These are phyloP conservation scores for thale cress (Arabidopsis thaliana) DNA, from an alignment of 345 rosid genomes.

Conservation along the genomic window DNA sequence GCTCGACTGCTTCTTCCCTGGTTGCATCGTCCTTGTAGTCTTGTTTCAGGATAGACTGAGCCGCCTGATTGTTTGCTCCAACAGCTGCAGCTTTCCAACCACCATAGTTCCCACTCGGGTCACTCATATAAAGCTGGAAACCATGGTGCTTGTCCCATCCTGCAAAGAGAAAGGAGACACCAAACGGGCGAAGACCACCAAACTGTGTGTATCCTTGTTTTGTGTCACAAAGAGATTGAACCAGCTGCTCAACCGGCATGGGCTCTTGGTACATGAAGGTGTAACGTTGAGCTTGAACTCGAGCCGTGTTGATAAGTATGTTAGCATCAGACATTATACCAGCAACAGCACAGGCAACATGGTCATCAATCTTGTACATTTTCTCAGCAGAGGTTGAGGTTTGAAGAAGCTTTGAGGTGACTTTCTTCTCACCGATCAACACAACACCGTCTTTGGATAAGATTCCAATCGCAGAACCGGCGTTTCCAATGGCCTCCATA, in stretches of 20 bases:
- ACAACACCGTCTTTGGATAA: constrained; percentile 90
- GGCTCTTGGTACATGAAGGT: constrained; percentile 92
- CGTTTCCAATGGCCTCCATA: constrained; percentile 98
- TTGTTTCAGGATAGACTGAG: constrained; percentile 97
- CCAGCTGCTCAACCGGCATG: constrained; percentile 96
- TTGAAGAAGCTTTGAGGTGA: constrained; percentile 92
- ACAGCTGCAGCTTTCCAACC: constrained; percentile 98
- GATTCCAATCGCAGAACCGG: constrained; percentile 92
- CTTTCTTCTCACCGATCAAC: constrained; percentile 95
- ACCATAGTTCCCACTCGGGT: constrained; percentile 93
- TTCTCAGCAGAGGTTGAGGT: constrained; percentile 89
- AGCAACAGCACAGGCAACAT: constrained; percentile 95
- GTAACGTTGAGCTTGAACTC: constrained; percentile 95
- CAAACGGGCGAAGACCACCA: constrained; percentile 97
- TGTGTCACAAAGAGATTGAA: constrained; percentile 93
- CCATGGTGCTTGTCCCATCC: constrained; percentile 96
- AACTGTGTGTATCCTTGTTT: constrained; percentile 97
- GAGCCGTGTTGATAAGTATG: constrained; percentile 89
- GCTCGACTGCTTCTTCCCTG: constrained; percentile 90
- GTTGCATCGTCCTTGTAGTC: constrained; percentile 90
- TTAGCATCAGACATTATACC: constrained; percentile 99
- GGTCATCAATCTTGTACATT: constrained; percentile 99
- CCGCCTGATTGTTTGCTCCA: constrained; percentile 96
- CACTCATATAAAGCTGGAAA: constrained; percentile 94
- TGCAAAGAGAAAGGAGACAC: constrained; percentile 91